Conservation (phyloP, 2,329 filamentous ascomycete species). For the Fusarium sp. region DNA sequence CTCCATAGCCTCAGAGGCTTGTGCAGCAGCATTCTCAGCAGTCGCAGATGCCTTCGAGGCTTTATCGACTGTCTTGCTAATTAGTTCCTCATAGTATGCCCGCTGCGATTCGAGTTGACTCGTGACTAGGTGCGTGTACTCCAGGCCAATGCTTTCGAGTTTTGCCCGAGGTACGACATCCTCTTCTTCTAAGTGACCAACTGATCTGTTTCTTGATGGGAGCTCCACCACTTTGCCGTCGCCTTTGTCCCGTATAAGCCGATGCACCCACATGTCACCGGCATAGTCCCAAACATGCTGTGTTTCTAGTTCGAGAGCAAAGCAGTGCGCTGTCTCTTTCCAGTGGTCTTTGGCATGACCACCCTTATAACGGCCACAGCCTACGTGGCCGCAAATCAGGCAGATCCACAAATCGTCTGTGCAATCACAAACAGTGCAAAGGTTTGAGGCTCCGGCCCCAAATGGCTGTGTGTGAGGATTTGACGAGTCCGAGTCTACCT, state of each 20-base stretch:
- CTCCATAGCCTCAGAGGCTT: conserved; percentile 60
- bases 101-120: conserved; percentile 93
- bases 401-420: conserved; percentile 93
- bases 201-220: conserved; percentile 64
- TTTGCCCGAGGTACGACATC: conserved; percentile 78
- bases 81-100: conserved; percentile 91
- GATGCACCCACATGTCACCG: conserved; percentile 94
- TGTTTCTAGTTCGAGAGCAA: conserved; percentile 90
- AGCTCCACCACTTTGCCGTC: conserved; percentile 93
- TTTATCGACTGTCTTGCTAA: conserved; percentile 90
- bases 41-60: conserved; percentile 76
- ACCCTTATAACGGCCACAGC: conserved; percentile 93
- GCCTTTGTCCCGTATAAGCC: conserved; percentile 91
- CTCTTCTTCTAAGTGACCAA: conserved; percentile 57
- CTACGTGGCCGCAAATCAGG: conserved; percentile 90
- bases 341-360: conserved; percentile 95
- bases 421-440: conserved; percentile 85
- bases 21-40: conserved; percentile 69
- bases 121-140: conserved; percentile 94
- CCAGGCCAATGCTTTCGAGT: conserved; percentile 82
- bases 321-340: conserved; percentile 89
- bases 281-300: conserved; percentile 99
- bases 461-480: conserved; percentile 67
- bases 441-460: conserved; percentile 69
- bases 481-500: conserved; percentile 55